Conservation (phyloP, 305 asterid genomes). For the Solanum hybrid region DNA sequence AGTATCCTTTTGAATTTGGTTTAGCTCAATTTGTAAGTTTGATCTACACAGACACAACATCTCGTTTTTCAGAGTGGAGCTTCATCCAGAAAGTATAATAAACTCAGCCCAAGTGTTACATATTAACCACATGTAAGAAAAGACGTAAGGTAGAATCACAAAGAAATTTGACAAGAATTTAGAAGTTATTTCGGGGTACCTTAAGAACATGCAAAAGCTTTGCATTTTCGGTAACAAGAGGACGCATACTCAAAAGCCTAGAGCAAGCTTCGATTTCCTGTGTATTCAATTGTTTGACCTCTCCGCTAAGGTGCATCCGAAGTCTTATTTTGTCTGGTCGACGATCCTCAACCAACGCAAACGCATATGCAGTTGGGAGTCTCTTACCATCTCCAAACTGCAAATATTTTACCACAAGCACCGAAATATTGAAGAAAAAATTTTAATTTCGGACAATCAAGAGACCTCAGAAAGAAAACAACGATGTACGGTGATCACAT, state of each 20-base stretch:
- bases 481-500: background rate
- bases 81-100: background rate
- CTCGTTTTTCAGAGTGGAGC: background rate
- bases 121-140: background rate
- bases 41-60: background rate
- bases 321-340: conserved; percentile 59
- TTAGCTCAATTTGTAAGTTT: background rate
- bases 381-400: conserved; percentile 62
- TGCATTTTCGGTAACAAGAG: conserved; percentile 40
- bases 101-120: background rate
- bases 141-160: background rate
- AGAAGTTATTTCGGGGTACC: conserved; percentile 31
- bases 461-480: background rate
- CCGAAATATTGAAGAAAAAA: background rate
- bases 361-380: conserved; percentile 70
- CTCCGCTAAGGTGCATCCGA: conserved; percentile 69
- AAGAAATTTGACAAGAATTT: background rate
- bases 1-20: background rate
- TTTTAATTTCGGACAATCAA: background rate
- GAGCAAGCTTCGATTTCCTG: conserved; percentile 44
- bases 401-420: conserved; percentile 6
- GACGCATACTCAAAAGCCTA: conserved; percentile 57
- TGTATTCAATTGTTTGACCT: conserved; percentile 40
- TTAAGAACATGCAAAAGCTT: conserved; percentile 35
- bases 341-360: conserved; percentile 91